A percentile compares a stretch with the other conserved stretches of the same genome.
These are phyloP conservation scores for Colletotrichum sp. DNA, from an alignment of 2,329 filamentous ascomycete species.

Conservation along the genomic window DNA sequence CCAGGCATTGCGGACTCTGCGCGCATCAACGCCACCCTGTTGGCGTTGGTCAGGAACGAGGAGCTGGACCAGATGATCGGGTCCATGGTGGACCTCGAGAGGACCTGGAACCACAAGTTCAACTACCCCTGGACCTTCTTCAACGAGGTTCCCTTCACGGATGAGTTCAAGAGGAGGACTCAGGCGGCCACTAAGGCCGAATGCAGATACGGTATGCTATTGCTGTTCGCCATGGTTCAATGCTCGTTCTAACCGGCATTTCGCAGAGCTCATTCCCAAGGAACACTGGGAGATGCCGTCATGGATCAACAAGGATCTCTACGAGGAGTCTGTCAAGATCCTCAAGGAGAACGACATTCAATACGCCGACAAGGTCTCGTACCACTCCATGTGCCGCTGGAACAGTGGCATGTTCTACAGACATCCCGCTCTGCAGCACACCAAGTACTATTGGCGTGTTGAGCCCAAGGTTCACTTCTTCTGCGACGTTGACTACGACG, in stretches of 20 bases:
- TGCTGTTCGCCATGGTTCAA: neutral
- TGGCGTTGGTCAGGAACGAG: slow-evolving; percentile 90
- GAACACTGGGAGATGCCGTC: slow-evolving; percentile 92
- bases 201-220: slow-evolving; percentile 75
- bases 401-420: slow-evolving; percentile 98
- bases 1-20: slow-evolving; percentile 76
- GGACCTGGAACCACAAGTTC: slow-evolving; percentile 98
- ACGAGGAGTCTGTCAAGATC: slow-evolving; percentile 81
- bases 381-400: slow-evolving; percentile 99
- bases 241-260: slow-evolving; percentile 16
- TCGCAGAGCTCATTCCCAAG: slow-evolving; percentile 81
- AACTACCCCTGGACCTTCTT: slow-evolving; percentile 99
- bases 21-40: slow-evolving; percentile 90
- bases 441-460: slow-evolving; percentile 96
- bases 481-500: slow-evolving; percentile 97
- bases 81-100: slow-evolving; percentile 89
- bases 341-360: slow-evolving; percentile 87
- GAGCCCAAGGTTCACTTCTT: slow-evolving; percentile 99
- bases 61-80: slow-evolving; percentile 84
- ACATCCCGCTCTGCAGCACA: slow-evolving; percentile 82
- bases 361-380: slow-evolving; percentile 87
- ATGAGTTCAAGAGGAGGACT: slow-evolving; percentile 89
- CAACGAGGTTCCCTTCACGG: slow-evolving; percentile 92
- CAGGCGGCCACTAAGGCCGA: slow-evolving; percentile 85
- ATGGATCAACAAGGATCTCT: slow-evolving; percentile 92